Percentiles rank a stretch among this genome's conserved stretches.
These are phyloP conservation scores for Speleostelium caveatum DNA, from an alignment of 78 protist genomes.

Conservation along the genomic window DNA sequence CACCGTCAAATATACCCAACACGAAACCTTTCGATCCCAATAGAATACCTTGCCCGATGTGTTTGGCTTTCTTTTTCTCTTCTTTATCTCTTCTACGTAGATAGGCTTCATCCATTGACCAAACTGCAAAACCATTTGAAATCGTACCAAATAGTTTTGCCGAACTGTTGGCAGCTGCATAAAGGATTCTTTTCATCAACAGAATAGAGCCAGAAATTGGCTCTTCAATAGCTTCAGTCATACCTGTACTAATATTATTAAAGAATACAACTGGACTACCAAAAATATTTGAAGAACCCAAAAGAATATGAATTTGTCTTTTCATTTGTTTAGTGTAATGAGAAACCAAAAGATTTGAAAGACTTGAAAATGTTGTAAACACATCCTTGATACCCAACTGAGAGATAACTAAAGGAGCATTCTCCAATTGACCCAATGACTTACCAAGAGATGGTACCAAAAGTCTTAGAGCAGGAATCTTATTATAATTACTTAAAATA, in stretches of 20 bases:
- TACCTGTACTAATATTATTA: slow-evolving; percentile 66
- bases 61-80: slow-evolving; percentile 61
- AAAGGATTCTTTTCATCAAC: slow-evolving; percentile 70
- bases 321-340: slow-evolving; percentile 73
- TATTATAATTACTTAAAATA: slow-evolving; percentile 66
- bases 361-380: slow-evolving; percentile 9
- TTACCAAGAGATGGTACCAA: slow-evolving; percentile 69
- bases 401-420: slow-evolving; percentile 57
- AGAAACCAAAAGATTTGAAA: slow-evolving; percentile 5
- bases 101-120: slow-evolving; percentile 71
- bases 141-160: slow-evolving; percentile 72
- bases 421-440: slow-evolving; percentile 72
- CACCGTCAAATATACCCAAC: slow-evolving; percentile 63
- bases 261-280: slow-evolving; percentile 78
- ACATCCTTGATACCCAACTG: slow-evolving; percentile 57
- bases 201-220: slow-evolving; percentile 64
- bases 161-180: slow-evolving; percentile 68
- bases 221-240: slow-evolving; percentile 74
- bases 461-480: slow-evolving; percentile 65
- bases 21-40: slow-evolving; percentile 58
- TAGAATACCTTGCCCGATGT: slow-evolving; percentile 56
- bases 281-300: slow-evolving; percentile 68
- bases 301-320: slow-evolving; percentile 56
- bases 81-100: slow-evolving; percentile 54
- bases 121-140: slow-evolving; percentile 68